A percentile compares a stretch with the other conserved stretches of the same genome.
These are phyloP conservation scores for Paecilomyces sp. DNA, from an alignment of 2,329 filamentous ascomycete species.

Conservation along the genomic window DNA sequence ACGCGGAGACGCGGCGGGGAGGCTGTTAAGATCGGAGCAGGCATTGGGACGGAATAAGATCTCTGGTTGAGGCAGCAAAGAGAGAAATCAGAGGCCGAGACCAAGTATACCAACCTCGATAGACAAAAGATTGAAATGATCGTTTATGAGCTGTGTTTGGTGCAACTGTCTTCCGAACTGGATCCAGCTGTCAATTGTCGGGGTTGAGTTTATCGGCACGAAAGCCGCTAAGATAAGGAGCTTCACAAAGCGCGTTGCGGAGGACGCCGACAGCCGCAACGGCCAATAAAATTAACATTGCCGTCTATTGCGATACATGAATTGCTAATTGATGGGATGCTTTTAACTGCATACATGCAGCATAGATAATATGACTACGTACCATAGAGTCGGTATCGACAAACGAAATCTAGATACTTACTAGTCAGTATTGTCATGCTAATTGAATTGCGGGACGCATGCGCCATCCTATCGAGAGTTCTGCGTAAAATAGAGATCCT, in stretches of 20 bases:
- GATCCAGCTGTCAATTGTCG: background rate
- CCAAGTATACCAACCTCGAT: background rate
- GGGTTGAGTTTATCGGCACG: background rate
- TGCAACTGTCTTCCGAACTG: background rate
- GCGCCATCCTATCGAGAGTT: background rate
- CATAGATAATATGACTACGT: too few species aligned
- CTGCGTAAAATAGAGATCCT: background rate
- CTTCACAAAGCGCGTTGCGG: background rate
- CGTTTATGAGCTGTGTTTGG: background rate
- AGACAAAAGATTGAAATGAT: background rate
- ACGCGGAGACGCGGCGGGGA: conserved; percentile 39
- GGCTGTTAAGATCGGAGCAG: conserved; percentile 22
- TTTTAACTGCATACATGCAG: too few species aligned
- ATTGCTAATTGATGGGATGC: too few species aligned
- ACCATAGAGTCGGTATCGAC: too few species aligned
- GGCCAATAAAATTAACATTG: background rate
- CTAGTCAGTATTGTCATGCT: too few species aligned
- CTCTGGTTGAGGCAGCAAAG: background rate
- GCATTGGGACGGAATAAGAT: conserved; percentile 15
- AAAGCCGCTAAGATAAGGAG: background rate
- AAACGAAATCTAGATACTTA: too few species aligned
- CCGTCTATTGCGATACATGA: too few species aligned
- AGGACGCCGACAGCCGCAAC: background rate
- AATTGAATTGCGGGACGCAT: too few species aligned
- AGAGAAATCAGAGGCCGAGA: background rate